Percentiles rank a stretch among this genome's conserved stretches.
phyloP scores from a whole-genome alignment of 1,284 basidiomycete genomes.

The Trametes versicolor region DNA sequence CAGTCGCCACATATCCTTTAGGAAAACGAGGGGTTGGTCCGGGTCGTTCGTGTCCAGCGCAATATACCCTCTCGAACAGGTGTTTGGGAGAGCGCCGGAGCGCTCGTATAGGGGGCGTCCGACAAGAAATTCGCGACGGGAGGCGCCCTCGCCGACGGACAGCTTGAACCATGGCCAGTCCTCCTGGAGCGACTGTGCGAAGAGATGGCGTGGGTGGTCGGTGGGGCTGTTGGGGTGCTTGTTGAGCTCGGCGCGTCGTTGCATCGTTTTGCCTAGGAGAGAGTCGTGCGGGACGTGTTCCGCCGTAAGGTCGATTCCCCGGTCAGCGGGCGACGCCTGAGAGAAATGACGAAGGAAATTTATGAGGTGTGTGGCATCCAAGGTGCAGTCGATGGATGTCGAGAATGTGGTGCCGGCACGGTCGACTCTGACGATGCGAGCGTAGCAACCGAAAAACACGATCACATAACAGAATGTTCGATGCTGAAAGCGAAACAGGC shows the following conservation, averaged over 20 bases:
- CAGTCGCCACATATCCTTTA: constrained; percentile 14
- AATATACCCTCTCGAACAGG: constrained; percentile 4
- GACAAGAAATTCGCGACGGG: constrained; percentile 12
- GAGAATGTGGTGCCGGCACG: constrained; percentile 17
- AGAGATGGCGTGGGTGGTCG: constrained; percentile 1
- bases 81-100: background rate
- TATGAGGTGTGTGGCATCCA: background rate
- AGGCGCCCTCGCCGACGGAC: background rate
- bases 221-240: background rate
- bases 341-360: constrained; percentile 17
- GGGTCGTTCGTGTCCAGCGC: background rate
- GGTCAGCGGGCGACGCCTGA: background rate
- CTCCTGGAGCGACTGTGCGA: constrained; percentile 1
- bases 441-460: constrained; percentile 11
- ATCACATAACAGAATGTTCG: constrained; percentile 16
- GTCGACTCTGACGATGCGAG: constrained; percentile 23
- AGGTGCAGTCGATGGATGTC: constrained; percentile 17
- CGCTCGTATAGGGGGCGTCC: constrained; percentile 3
- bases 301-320: constrained; percentile 23
- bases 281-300: background rate
- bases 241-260: background rate
- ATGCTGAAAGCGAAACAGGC: constrained; percentile 18
- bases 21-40: background rate
- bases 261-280: background rate
- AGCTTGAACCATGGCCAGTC: constrained; percentile 13